These are phyloP conservation scores for Arthrobotrys iridis DNA, from an alignment of 2,329 filamentous ascomycete species.

Conservation along the genomic window DNA sequence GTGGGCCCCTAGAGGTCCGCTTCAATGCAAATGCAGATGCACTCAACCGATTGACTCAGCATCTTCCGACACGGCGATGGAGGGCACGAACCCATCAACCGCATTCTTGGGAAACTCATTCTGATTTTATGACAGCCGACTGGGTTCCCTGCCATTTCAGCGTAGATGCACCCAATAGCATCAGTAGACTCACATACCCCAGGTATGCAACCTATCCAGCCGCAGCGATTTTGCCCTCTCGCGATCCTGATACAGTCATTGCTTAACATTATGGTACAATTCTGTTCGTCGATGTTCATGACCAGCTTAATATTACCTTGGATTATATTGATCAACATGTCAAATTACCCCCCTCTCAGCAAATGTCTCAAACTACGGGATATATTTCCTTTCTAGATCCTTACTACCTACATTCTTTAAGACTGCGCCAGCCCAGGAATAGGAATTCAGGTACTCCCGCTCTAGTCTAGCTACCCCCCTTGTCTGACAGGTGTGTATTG, in stretches of 20 bases:
- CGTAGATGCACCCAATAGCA: constrained; percentile 22
- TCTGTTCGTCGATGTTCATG: constrained; percentile 21
- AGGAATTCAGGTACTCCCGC: constrained; percentile 52
- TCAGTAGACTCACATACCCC: constrained; percentile 26
- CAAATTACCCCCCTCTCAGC: constrained; percentile 1
- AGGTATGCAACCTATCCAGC: constrained; percentile 39
- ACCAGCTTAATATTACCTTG: constrained; percentile 2
- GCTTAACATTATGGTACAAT: constrained; percentile 21
- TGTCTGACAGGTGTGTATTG: constrained; percentile 1
- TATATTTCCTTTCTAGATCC: constrained; percentile 19
- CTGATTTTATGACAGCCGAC: constrained; percentile 7
- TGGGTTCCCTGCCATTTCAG: constrained; percentile 13
- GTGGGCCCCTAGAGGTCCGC: constrained; percentile 29
- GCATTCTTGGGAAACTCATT: constrained; percentile 25
- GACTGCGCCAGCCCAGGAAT: constrained; percentile 53
- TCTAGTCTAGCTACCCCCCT: constrained; percentile 1
- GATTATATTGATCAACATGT: constrained; percentile 15
- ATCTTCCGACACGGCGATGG: constrained; percentile 50
- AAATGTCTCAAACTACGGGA: constrained; percentile 25
- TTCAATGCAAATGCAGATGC: constrained; percentile 23
- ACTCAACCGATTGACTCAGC: constrained; percentile 16
- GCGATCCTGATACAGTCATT: constrained; percentile 34
- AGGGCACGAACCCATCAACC: constrained; percentile 46
- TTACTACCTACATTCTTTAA: constrained; percentile 4
- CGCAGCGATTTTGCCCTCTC: constrained; percentile 33